Base-by-base conservation (phyloP, 23 red algal species). In the Gracilaria gracilis region DNA sequence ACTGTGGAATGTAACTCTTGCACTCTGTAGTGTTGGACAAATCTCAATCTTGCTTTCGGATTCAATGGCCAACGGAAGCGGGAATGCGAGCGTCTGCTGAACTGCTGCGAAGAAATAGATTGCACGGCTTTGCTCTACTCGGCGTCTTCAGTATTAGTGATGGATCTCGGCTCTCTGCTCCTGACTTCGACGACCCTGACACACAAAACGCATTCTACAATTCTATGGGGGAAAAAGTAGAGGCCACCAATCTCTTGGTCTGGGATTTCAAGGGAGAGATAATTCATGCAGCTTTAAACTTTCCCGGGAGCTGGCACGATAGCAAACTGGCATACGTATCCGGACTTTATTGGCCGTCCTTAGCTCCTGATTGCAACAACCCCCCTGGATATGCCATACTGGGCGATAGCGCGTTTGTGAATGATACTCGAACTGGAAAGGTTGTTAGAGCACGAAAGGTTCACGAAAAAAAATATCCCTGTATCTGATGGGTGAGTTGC, bases 291-390 rank as follows among this genome's bases (percentile, higher is more conserved):
- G 12, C 25, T 20, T 0, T 85, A 1, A 85, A 85, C 19, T 33
- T 85, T 42, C 81, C 57, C 4, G 81, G 81, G 61, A 67, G 57
- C 33, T 85, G 81, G 57, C 81, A 67, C 34, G 57, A 85, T 25
- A 58, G 47, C 57, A 29, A 39, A 1, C 40, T 85, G 9, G 81
- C 81, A 6, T 58, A 67, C 75, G 57, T 83, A 8, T 82, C 58
- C 0, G 69, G 88, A 8, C 88, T 67, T 6, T 57, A 67, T 42
- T 86, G 9, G 75, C 88, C 80, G 0, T 71, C 75, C 0, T 29
- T 67, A 32, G 36, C 12, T 86, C 39, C 78, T 11, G 35, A 81
- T 67, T 17, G 21, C 9, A 92, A 58, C 57, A 58, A 58, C 44
- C 81, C 76, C 8, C 2, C 81, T 17, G 81, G 81, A 4, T 67